Evolutionary conservation across 768 basidiomycete genomes (phyloP), one percentile per base, ranked within the genome.

Genomic region (Boletus reticuloceps): DNA sequence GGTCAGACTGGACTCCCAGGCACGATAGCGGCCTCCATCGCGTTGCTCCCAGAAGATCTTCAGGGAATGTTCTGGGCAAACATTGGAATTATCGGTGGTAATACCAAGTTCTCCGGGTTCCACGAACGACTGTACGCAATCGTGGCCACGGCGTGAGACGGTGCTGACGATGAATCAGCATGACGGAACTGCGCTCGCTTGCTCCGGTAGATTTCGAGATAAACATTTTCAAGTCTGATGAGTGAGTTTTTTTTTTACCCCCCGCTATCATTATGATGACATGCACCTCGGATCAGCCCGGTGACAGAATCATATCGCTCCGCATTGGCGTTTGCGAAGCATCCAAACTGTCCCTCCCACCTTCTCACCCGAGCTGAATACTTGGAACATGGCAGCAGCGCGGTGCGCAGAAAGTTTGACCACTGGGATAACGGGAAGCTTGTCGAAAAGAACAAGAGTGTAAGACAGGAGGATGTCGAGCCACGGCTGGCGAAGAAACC

Each of bases 41-140:
- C 81, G 1, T 72, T 81, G 31, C 82, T 98, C 55, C 91, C 92
- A 0, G 75, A 79, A 48, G 92, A 95, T 63, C 63, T 95, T 25
- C 91, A 86, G 61, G 94, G 92, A 34, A 84, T 98, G 88, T 97
- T 94, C 72, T 98, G 94, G 94, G 84, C 85, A 34, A 92, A 98
- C 69, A 94, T 98, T 57, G 90, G 89, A 13, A 73, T 96, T 59
- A 83, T 94, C 64, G 95, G 95, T 47, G 95, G 95, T 14, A 88
- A 82, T 69, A 83, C 84, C 16, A 82, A 82, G 62, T 84, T 94
- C 60, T 77, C 83, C 41, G 89, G 88, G 7, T 88, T 98, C 62
- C 79, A 80, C 20, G 72, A 79, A 49, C 75, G 95, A 74, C 71
- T 98, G 94, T 96, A 70, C 69, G 89, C 70, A 37, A 46, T 61